Evolutionary conservation across 768 basidiomycete species (phyloP).

Genomic region (Trametes cingulata): DNA sequence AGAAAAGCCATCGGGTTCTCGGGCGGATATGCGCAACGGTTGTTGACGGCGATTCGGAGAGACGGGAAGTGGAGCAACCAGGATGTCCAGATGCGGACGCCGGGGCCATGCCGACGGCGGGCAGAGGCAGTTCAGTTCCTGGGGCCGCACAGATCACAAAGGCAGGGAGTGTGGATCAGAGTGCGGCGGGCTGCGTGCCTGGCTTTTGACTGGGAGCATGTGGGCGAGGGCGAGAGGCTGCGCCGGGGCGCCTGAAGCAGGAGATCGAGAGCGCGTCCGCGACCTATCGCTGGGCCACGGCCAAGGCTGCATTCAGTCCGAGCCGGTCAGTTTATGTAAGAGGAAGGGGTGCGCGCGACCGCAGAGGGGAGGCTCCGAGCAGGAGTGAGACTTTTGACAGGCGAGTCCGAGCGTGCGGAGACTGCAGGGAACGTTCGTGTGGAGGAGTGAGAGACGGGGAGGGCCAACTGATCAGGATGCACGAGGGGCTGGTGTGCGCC

Average conservation of each 20-base stretch:
- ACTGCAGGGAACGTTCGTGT: slow-evolving; percentile 19
- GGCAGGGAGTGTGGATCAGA: slow-evolving; percentile 10
- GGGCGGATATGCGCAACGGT: neutral
- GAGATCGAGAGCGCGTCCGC: slow-evolving; percentile 7
- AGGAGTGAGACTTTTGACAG: slow-evolving; percentile 7
- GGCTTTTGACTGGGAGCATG: slow-evolving; percentile 19
- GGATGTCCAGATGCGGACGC: neutral
- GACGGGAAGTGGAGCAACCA: neutral
- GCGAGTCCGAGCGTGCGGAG: slow-evolving; percentile 17
- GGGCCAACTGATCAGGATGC: slow-evolving; percentile 17
- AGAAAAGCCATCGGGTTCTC: slow-evolving; percentile 8
- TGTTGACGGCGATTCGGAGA: neutral
- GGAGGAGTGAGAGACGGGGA: slow-evolving; percentile 5
- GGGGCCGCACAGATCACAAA: slow-evolving; percentile 3
- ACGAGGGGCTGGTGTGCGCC: neutral
- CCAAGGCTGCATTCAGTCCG: neutral
- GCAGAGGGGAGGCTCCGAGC: neutral
- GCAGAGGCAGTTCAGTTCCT: slow-evolving; percentile 2
- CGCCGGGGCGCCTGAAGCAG: slow-evolving; percentile 7
- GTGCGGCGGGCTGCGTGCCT: slow-evolving; percentile 13
- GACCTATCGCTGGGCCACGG: neutral
- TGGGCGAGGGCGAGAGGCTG: slow-evolving; percentile 17
- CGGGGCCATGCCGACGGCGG: slow-evolving; percentile 5
- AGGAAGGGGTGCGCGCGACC: neutral
- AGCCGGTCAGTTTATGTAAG: slow-evolving; percentile 11